Evolutionary conservation across 1,139 yeast genomes (phyloP).

Genomic region (Geotrichum citri-aurantii): DNA sequence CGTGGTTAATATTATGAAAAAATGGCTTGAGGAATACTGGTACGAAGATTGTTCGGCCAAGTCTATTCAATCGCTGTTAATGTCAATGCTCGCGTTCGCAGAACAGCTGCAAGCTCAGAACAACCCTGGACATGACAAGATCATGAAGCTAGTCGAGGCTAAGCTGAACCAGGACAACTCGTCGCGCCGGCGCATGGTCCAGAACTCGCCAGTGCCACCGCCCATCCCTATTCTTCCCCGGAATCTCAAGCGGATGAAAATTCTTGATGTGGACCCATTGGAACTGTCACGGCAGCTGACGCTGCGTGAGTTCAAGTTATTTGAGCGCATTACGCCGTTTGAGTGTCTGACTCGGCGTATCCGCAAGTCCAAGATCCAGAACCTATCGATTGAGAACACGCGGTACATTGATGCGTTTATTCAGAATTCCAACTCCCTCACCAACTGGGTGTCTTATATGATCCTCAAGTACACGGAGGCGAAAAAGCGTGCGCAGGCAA

Average conservation of each 20-base stretch:
- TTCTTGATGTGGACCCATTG: conserved; percentile 58
- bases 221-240: conserved; percentile 30
- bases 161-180: conserved; percentile 26
- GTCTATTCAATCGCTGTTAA: conserved; percentile 34
- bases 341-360: conserved; percentile 80
- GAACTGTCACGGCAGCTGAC: conserved; percentile 85
- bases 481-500: conserved; percentile 61
- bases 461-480: conserved; percentile 60
- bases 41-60: conserved; percentile 34
- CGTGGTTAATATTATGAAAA: conserved; percentile 65
- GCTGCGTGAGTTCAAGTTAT: conserved; percentile 65
- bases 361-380: conserved; percentile 18
- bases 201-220: conserved; percentile 23
- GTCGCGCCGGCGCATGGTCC: conserved; percentile 21
- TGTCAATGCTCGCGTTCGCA: conserved; percentile 54
- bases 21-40: conserved; percentile 76
- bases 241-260: conserved; percentile 26
- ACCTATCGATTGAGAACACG: conserved; percentile 15
- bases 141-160: conserved; percentile 25
- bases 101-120: conserved; percentile 44
- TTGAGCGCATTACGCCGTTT: conserved; percentile 59
- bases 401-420: conserved; percentile 58
- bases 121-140: conserved; percentile 36
- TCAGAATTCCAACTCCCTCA: conserved; percentile 72
- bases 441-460: conserved; percentile 78